phyloP scores from a whole-genome alignment of 192 early-diverging fungal genomes.

The Lobosporangium transversale region DNA sequence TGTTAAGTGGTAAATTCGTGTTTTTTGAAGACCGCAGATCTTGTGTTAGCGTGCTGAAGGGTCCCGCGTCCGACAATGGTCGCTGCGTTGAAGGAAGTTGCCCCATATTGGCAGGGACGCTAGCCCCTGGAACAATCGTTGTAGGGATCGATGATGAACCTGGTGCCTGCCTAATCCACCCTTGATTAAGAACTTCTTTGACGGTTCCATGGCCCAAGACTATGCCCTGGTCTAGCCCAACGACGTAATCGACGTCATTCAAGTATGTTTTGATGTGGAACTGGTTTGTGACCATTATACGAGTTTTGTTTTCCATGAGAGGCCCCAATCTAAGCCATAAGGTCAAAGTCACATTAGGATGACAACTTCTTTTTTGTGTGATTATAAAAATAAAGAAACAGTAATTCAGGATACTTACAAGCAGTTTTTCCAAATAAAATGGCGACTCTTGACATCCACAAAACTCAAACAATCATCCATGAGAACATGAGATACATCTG shows the following conservation, averaged over 20 bases:
- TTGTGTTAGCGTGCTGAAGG: conserved; percentile 5
- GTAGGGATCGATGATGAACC: conserved; percentile 39
- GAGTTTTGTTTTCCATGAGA: conserved; percentile 30
- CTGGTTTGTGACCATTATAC: conserved; percentile 44
- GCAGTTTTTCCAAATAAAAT: conserved; percentile 50
- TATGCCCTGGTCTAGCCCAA: conserved; percentile 43
- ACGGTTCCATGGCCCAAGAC: conserved; percentile 43
- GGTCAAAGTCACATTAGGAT: neutral
- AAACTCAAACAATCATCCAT: conserved; percentile 91
- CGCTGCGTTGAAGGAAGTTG: conserved; percentile 23
- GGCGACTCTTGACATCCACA: conserved; percentile 74
- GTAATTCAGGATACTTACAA: conserved; percentile 12
- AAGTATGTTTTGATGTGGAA: conserved; percentile 49
- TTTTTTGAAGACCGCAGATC: conserved; percentile 37
- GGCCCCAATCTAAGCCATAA: conserved; percentile 26
- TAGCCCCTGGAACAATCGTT: conserved; percentile 41
- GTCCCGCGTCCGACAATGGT: neutral
- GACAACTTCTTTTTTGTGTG: neutral
- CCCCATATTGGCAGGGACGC: conserved; percentile 42
- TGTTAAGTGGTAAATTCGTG: conserved; percentile 41
- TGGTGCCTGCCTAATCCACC: conserved; percentile 50
- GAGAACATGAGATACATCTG: conserved; percentile 66
- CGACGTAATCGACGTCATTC: conserved; percentile 48
- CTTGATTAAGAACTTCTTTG: conserved; percentile 38
- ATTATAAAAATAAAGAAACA: neutral